A percentile compares a stretch with the other conserved stretches of the same genome.
phyloP scores from a whole-genome alignment of 78 protist species.

The Emiliania huxleyi region DNA sequence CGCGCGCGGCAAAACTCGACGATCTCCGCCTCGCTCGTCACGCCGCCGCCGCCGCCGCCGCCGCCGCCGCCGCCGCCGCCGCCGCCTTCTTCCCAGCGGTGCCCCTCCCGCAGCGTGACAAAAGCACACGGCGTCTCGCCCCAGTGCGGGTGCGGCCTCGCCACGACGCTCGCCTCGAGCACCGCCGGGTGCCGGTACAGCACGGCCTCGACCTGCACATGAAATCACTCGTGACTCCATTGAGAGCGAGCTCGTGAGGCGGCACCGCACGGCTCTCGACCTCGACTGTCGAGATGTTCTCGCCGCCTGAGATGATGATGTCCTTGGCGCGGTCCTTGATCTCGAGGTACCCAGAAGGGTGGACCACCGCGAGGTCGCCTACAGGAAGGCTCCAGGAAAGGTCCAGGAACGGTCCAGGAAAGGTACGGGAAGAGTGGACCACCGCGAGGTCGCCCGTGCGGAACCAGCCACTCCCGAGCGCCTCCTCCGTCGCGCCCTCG shows the following conservation, averaged over 20 bases:
- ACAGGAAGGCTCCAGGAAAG: no score
- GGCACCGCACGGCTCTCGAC: no score
- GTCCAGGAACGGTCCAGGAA: no score
- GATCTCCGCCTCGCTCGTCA: background rate
- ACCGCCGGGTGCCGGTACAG: background rate
- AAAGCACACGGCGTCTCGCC: background rate
- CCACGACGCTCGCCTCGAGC: background rate
- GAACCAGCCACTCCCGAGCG: slow-evolving; percentile 38
- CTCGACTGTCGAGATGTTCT: slow-evolving; percentile 40
- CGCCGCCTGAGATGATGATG: slow-evolving; percentile 47
- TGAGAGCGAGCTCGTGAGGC: no score
- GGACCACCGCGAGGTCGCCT: no score
- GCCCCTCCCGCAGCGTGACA: background rate
- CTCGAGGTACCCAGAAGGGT: slow-evolving; percentile 43
- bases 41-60: no score
- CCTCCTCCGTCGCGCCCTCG: background rate
- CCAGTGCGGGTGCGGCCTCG: slow-evolving; percentile 10
- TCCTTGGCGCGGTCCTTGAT: slow-evolving; percentile 24
- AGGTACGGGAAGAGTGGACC: no score
- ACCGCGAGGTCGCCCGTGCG: slow-evolving; percentile 48
- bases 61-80: background rate
- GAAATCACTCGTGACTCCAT: no score
- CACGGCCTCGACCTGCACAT: background rate
- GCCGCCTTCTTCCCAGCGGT: background rate
- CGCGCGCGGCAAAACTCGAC: background rate